A percentile compares a stretch with the other conserved stretches of the same genome.
Evolutionary conservation across 169 alveolate species (phyloP).

Genomic region (Toxoplasma gondii): DNA sequence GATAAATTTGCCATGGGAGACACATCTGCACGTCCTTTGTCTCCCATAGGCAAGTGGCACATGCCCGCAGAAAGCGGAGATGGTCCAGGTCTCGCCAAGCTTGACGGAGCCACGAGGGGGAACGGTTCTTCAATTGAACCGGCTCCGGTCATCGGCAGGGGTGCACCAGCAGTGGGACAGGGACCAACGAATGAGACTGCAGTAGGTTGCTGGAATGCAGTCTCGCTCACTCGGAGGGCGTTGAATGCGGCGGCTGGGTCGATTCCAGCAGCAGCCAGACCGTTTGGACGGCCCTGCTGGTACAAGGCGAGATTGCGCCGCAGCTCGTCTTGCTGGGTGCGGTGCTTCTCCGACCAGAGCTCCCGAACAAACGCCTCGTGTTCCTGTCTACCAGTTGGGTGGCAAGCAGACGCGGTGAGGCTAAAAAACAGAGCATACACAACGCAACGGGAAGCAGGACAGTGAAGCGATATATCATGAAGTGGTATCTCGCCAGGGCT

Average conservation of each 20-base stretch:
- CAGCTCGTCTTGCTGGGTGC: not conserved
- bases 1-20: not conserved
- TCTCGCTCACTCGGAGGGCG: not conserved
- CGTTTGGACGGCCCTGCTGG: slow-evolving; percentile 25
- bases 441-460: not conserved
- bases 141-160: no score
- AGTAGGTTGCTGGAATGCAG: not conserved
- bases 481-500: no score
- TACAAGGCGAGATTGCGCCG: slow-evolving; percentile 1
- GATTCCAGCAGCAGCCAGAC: slow-evolving; percentile 1
- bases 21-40: not conserved
- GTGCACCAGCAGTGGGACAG: no score
- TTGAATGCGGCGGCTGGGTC: not conserved
- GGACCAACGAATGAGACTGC: no score
- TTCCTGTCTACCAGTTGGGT: not conserved
- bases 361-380: not conserved
- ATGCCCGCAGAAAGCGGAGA: not conserved
- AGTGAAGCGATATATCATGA: no score
- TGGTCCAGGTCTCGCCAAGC: not conserved
- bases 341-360: not conserved
- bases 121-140: no score
- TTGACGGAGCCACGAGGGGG: no score
- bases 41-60: not conserved
- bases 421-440: not conserved
- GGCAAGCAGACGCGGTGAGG: slow-evolving; percentile 1